Base-by-base conservation (phyloP, 805 yeast genomes). In the Wickerhamomyces alni region DNA sequence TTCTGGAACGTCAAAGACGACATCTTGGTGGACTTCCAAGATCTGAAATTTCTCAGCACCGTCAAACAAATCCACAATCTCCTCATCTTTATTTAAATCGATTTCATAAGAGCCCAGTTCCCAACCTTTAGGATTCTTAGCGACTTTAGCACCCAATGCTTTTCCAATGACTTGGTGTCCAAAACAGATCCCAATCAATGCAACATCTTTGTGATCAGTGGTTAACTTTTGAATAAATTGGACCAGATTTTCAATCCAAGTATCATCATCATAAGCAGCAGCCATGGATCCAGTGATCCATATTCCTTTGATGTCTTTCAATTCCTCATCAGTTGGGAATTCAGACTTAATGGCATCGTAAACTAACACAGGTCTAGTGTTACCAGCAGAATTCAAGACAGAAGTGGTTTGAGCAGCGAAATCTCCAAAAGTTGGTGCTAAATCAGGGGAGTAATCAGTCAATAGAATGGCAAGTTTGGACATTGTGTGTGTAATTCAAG, bases 111-210 rank as follows among this genome's bases (percentile, higher is more conserved):
- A 65, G 0, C 95, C 89, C 18, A 74, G 63, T 58, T 88, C 96
- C 83, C 88, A 79, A 2, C 93, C 93, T 33, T 59, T 47, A 1
- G 70, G 70, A 56, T 77, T 83, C 42, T 76, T 64, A 10, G 62
- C 74, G 4, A 83, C 83, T 34, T 59, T 61, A 18, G 74, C 72
- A 3, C 87, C 91, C 33, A 85, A 58, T 7, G 83, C 77, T 38
- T 82, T 72, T 1, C 78, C 80, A 13, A 87, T 58, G 18, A 86
- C 69, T 57, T 87, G 96, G 59, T 88, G 96, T 6, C 96, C 96
- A 57, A 87, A 87, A 59, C 96, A 87, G 31, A 87, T 65, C 4
- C 95, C 94, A 6, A 75, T 70, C 4, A 78, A 41, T 2, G 83
- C 82, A 17, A 50, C 45, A 32, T 35, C 42, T 4, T 37, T 18